These are phyloP conservation scores for Cenchrus americanus DNA, from an alignment of 176 grass and related monocot genomes.

Conservation along the genomic window DNA sequence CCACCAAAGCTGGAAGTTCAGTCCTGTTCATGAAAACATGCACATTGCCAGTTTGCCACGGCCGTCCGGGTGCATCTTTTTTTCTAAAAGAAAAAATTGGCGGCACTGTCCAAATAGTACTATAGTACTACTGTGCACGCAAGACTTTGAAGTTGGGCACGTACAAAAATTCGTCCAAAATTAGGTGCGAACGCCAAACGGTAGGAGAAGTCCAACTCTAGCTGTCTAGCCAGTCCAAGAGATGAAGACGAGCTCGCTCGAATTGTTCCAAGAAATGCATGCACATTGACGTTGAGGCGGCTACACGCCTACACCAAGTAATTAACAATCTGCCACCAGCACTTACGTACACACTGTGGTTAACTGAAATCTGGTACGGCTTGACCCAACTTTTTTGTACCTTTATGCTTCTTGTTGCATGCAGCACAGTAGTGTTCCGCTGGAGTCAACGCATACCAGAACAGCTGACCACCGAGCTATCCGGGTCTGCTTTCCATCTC, in stretches of 20 bases:
- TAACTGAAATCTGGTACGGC: constrained; percentile 1
- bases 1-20: too few relatives aligned
- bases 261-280: neutral
- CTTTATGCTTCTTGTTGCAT: neutral
- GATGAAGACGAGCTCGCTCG: neutral
- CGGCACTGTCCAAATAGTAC: neutral
- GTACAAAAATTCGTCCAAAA: constrained; percentile 5
- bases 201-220: neutral
- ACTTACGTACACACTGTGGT: neutral
- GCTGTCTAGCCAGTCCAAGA: neutral
- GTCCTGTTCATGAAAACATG: too few relatives aligned
- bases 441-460: constrained; percentile 23
- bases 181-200: constrained; percentile 3
- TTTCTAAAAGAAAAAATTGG: too few relatives aligned
- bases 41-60: too few relatives aligned
- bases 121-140: too few relatives aligned
- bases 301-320: neutral
- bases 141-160: neutral
- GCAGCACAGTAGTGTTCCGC: neutral
- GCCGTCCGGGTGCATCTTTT: too few relatives aligned
- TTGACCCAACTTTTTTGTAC: constrained; percentile 1
- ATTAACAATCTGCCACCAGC: neutral
- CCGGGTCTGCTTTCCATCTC: too few relatives aligned
- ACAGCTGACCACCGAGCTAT: neutral
- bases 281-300: neutral